A percentile compares a stretch with the other conserved stretches of the same genome.
phyloP scores from a whole-genome alignment of 768 basidiomycete species.

The Cyathus striatus region DNA sequence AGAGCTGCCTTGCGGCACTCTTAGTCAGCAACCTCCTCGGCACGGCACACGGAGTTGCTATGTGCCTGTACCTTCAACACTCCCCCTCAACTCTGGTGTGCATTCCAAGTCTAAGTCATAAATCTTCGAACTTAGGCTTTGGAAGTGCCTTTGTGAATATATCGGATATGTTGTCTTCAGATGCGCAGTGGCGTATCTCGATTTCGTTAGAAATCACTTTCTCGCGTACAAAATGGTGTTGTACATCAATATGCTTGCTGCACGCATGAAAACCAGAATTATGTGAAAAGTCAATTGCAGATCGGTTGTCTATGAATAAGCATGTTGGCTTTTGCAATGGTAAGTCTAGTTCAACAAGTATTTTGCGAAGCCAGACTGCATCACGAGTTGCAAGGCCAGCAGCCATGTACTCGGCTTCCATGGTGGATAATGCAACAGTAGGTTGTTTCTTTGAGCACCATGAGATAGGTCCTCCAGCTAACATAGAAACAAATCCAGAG shows the following conservation, averaged over 20 bases:
- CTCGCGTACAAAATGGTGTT: not conserved
- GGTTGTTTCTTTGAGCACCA: not conserved
- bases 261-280: not conserved
- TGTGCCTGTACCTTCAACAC: too few species aligned
- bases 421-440: not conserved
- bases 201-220: not conserved
- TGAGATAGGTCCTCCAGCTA: not conserved
- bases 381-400: not conserved
- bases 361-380: not conserved
- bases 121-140: not conserved
- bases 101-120: too few species aligned
- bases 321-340: not conserved
- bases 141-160: not conserved
- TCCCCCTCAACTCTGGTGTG: too few species aligned
- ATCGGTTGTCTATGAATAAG: not conserved
- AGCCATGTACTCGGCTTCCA: slow-evolving; percentile 3
- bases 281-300: not conserved
- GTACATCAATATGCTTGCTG: not conserved
- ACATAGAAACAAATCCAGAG: not conserved
- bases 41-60: too few species aligned
- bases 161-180: not conserved
- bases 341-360: not conserved
- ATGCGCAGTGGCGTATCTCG: not conserved
- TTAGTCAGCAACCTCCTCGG: too few species aligned
- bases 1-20: too few species aligned